phyloP scores from a whole-genome alignment of 2,329 filamentous ascomycete genomes.

The Fusarium poae region DNA sequence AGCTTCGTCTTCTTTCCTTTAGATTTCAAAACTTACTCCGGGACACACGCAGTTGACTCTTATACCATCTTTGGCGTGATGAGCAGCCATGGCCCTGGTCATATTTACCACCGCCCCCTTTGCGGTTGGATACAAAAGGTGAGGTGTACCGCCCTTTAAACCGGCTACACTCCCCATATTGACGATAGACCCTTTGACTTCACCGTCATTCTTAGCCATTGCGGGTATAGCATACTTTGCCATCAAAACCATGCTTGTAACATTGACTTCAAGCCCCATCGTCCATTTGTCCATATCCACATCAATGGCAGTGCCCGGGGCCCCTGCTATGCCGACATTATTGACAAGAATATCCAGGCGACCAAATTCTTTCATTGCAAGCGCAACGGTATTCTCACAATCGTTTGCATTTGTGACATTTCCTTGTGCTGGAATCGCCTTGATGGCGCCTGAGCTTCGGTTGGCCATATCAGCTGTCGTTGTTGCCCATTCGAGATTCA shows the following conservation, averaged over 20 bases:
- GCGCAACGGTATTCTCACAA: slow-evolving; percentile 60
- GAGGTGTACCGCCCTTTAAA: slow-evolving; percentile 60
- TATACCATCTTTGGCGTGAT: slow-evolving; percentile 61
- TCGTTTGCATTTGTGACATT: slow-evolving; percentile 68
- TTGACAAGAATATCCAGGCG: slow-evolving; percentile 74
- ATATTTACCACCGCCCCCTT: slow-evolving; percentile 65
- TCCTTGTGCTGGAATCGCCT: slow-evolving; percentile 59
- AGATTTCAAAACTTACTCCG: slow-evolving; percentile 38
- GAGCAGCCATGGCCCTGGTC: slow-evolving; percentile 65
- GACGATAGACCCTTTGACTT: slow-evolving; percentile 65
- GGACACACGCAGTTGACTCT: slow-evolving; percentile 65
- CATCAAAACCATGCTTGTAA: slow-evolving; percentile 75
- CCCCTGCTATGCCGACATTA: slow-evolving; percentile 72
- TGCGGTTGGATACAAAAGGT: slow-evolving; percentile 61
- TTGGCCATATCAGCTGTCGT: slow-evolving; percentile 67
- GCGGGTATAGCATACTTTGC: slow-evolving; percentile 70
- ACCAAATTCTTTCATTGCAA: slow-evolving; percentile 63
- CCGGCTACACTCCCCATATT: slow-evolving; percentile 75
- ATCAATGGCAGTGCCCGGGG: slow-evolving; percentile 69
- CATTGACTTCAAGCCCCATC: slow-evolving; percentile 70
- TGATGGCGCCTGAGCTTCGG: slow-evolving; percentile 54
- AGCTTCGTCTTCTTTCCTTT: background rate
- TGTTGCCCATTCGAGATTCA: slow-evolving; percentile 62
- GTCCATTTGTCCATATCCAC: slow-evolving; percentile 72
- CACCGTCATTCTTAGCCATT: slow-evolving; percentile 67